These are phyloP conservation scores for Myrica gale DNA, from an alignment of 306 rosid species.

Conservation along the genomic window DNA sequence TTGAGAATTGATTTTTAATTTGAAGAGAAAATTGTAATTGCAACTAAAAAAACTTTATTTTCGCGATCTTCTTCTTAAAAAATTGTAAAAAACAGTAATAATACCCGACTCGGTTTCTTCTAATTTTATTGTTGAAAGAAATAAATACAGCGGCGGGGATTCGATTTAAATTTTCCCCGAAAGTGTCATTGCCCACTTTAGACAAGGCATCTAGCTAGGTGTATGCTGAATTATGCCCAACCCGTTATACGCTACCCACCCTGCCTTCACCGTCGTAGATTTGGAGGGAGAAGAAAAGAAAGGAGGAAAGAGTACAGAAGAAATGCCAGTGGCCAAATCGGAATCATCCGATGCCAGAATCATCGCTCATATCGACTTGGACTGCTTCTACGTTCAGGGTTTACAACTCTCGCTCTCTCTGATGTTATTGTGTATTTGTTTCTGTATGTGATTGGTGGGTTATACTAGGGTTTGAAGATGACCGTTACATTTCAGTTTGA, in stretches of 20 bases:
- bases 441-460: background rate
- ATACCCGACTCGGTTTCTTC: too few species aligned
- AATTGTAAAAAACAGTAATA: too few species aligned
- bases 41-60: too few species aligned
- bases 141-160: too few species aligned
- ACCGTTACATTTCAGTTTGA: background rate
- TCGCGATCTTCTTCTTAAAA: too few species aligned
- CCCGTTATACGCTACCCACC: background rate
- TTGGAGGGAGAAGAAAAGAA: conserved; percentile 44
- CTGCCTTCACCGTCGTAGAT: background rate
- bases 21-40: too few species aligned
- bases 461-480: conserved; percentile 20
- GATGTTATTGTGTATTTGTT: background rate
- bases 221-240: background rate
- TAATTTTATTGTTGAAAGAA: too few species aligned
- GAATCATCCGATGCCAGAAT: conserved; percentile 75
- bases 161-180: too few species aligned
- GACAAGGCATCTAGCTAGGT: background rate
- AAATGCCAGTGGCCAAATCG: conserved; percentile 82
- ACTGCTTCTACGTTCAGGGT: conserved; percentile 99
- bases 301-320: background rate
- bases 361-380: conserved; percentile 87
- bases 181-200: too few species aligned
- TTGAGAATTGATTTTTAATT: too few species aligned
- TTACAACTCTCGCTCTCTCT: background rate